Conservation (phyloP, 2,329 filamentous ascomycete species). For the Zymoseptoria pseudotritici region DNA sequence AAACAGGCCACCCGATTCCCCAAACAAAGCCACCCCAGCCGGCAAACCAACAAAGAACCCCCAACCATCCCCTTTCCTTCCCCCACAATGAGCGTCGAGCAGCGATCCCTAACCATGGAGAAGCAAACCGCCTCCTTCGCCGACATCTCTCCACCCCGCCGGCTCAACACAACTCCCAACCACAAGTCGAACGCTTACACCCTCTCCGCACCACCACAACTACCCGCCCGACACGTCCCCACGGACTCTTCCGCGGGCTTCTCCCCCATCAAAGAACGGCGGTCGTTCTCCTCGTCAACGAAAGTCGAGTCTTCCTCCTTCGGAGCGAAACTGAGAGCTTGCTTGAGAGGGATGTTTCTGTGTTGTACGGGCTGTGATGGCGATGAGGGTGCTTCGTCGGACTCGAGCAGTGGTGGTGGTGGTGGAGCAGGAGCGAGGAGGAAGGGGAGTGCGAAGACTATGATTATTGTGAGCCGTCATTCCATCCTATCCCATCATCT, state of each 20-base stretch:
- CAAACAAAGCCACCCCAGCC: neutral
- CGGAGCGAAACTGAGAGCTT: neutral
- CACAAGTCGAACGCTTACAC: neutral
- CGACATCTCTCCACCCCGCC: neutral
- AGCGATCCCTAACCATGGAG: neutral
- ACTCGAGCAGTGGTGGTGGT: neutral
- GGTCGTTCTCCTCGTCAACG: neutral
- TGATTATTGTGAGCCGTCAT: neutral
- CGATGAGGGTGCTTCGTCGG: neutral
- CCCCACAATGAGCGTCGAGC: neutral
- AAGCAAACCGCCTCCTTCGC: neutral
- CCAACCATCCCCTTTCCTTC: neutral
- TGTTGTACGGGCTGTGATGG: slow-evolving; percentile 1
- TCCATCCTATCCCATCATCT: neutral
- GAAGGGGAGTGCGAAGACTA: neutral
- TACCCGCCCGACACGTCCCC: neutral
- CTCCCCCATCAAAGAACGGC: neutral
- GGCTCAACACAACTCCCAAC: neutral
- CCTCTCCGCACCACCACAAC: neutral
- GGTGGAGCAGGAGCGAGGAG: neutral
- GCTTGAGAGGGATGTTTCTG: neutral
- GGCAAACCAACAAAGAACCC: neutral
- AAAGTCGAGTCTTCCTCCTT: neutral
- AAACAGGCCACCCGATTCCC: neutral
- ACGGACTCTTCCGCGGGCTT: neutral